Conservation (phyloP, 1,284 basidiomycete species). For the Sporisorium scitamineum region DNA sequence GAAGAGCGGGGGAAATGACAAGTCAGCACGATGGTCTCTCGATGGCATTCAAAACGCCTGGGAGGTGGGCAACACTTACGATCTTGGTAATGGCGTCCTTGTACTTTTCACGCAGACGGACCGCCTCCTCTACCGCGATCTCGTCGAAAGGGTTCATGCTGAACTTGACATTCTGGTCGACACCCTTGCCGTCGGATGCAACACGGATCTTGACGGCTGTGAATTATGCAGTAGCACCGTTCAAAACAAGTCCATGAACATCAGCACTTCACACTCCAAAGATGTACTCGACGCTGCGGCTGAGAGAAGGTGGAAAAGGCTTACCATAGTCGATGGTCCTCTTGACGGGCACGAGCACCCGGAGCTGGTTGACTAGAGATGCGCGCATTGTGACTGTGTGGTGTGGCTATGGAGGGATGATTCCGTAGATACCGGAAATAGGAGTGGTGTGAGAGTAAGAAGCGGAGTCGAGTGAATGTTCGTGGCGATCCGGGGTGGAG, state of each 20-base stretch:
- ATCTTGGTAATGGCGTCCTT: slow-evolving; percentile 71
- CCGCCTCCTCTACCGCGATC: slow-evolving; percentile 92
- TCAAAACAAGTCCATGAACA: not conserved
- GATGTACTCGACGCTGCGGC: not conserved
- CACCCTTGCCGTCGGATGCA: slow-evolving; percentile 67
- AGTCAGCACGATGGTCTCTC: not conserved
- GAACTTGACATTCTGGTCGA: slow-evolving; percentile 69
- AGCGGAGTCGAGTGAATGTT: not conserved
- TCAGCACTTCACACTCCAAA: not conserved
- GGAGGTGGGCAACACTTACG: slow-evolving; percentile 38
- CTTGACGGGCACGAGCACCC: slow-evolving; percentile 69
- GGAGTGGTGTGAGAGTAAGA: not conserved
- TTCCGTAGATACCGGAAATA: slow-evolving; percentile 2
- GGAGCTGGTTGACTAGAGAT: slow-evolving; percentile 65
- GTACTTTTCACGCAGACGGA: slow-evolving; percentile 86
- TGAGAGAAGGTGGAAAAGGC: not conserved
- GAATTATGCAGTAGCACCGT: not conserved
- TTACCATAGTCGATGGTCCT: slow-evolving; percentile 68
- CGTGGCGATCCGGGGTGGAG: slow-evolving; percentile 15
- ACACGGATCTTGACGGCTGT: slow-evolving; percentile 69
- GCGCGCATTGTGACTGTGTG: slow-evolving; percentile 55
- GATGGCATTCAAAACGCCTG: too few species aligned
- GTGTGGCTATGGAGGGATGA: not conserved
- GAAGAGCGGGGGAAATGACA: not conserved
- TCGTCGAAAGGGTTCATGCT: slow-evolving; percentile 72